phyloP scores from a whole-genome alignment of 331 rosid species.

The Rosa hybrid region DNA sequence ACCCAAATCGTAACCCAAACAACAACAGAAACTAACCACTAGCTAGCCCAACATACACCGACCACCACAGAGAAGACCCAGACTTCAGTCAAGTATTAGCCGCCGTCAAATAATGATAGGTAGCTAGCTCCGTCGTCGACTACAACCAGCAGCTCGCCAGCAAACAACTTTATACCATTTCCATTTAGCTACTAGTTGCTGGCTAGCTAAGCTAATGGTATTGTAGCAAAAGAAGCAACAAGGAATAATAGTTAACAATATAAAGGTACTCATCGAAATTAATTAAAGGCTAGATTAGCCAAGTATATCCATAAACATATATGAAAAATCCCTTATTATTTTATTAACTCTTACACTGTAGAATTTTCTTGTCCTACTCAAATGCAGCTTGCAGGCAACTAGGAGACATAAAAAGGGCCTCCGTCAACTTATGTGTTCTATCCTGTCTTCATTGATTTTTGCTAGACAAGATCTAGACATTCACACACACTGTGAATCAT shows the following conservation, averaged over 20 bases:
- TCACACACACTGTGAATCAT: slow-evolving; percentile 44
- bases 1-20: too few species aligned
- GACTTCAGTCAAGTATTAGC: too few species aligned
- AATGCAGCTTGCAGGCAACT: slow-evolving; percentile 62
- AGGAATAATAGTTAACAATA: too few species aligned
- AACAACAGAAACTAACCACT: too few species aligned
- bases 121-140: too few species aligned
- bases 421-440: slow-evolving; percentile 33
- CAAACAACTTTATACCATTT: neutral
- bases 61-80: too few species aligned
- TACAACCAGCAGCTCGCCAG: too few species aligned
- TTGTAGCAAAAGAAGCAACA: neutral
- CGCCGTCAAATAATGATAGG: too few species aligned
- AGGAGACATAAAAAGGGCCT: slow-evolving; percentile 55
- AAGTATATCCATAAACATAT: neutral
- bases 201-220: neutral
- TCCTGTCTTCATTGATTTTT: slow-evolving; percentile 24
- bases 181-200: neutral
- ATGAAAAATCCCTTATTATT: too few species aligned
- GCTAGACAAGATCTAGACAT: slow-evolving; percentile 52
- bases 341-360: neutral
- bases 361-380: slow-evolving; percentile 26
- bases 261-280: too few species aligned
- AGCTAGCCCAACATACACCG: too few species aligned
- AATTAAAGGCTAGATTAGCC: neutral